phyloP scores from a whole-genome alignment of 371 early-diverging fungal genomes.

The Fennellomyces sp. region DNA sequence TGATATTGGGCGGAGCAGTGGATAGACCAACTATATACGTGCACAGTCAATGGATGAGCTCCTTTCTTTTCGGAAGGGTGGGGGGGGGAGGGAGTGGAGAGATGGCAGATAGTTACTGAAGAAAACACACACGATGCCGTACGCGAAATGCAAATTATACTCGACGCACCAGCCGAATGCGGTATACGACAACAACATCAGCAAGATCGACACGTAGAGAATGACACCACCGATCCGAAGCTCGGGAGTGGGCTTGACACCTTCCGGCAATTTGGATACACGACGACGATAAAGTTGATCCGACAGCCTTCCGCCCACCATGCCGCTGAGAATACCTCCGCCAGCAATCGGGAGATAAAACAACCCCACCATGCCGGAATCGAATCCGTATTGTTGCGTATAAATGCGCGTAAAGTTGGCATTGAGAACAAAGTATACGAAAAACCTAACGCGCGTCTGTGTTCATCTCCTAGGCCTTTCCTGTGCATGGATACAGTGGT shows the following conservation, averaged over 20 bases:
- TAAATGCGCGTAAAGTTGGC: conserved; percentile 39
- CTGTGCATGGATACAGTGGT: too few species aligned
- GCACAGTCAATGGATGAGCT: neutral
- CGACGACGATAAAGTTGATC: conserved; percentile 28
- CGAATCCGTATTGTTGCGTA: conserved; percentile 32
- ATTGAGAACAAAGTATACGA: conserved; percentile 29
- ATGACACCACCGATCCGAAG: conserved; percentile 33
- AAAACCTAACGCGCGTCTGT: too few species aligned
- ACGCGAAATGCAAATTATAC: conserved; percentile 40
- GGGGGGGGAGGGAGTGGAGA: conserved; percentile 29
- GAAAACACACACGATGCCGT: conserved; percentile 38
- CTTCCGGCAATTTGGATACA: conserved; percentile 17
- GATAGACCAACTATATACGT: conserved; percentile 40
- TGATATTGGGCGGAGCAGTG: conserved; percentile 32
- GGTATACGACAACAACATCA: conserved; percentile 20
- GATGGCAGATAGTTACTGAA: conserved; percentile 39
- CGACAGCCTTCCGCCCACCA: conserved; percentile 39
- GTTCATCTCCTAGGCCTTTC: too few species aligned
- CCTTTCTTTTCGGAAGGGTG: neutral
- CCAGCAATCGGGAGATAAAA: conserved; percentile 36
- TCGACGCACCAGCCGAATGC: conserved; percentile 47
- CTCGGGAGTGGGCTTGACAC: conserved; percentile 28
- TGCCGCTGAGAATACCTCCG: conserved; percentile 35
- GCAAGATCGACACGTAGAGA: conserved; percentile 18
- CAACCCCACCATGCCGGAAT: conserved; percentile 32